Base-by-base conservation (phyloP, 208 protist genomes). In the Wallacemonas sp. region DNA sequence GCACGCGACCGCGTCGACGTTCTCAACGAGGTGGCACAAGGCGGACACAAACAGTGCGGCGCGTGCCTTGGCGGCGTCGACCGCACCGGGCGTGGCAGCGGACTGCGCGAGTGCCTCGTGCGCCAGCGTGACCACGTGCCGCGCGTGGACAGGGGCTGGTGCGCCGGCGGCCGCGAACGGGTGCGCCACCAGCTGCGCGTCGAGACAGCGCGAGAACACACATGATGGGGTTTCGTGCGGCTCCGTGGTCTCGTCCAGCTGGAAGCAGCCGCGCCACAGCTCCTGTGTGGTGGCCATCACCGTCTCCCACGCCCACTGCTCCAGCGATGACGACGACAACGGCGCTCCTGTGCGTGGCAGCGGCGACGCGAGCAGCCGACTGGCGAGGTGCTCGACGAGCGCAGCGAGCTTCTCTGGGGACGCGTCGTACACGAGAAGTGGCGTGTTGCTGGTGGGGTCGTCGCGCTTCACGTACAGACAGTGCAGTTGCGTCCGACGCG, bases 251-350 rank as follows among this genome's bases (percentile, higher is more conserved):
- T 41, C 36, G 10, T 7, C 36, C 36, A 48, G 42, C 48, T 55
- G 48, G 31, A 59, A 36, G 52, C 52, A 59, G 29, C 52, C 36
- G 12, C 31, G 52, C 52, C 52, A 59, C 52, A 59, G 52, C 8
- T 22, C 32, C 26, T 41, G 29, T 10, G 20, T 23, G 25, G 52
- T 23, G 8, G 26, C 52, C n/a, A 12, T 22, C 31, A 39, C 32
- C n/a, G 26, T 33, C 12, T 41, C 32, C 52, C 52, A 59, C n/a
- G 52, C 52, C 52, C 52, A 59, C 3, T 41, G 52, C 32, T 59
- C 52, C 4, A 59, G 32, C 8, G 3, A 7, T 3, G 12, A 22
- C 31, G 52, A 25, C 3, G 26, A 22, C 16, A 41, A 8, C 25
- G 7, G 36, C 36, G 36, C 36, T 41, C 10, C 7, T 14, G 36